Evolutionary conservation across 805 yeast species (phyloP).

Genomic region (Yamadazyma insecticola): DNA sequence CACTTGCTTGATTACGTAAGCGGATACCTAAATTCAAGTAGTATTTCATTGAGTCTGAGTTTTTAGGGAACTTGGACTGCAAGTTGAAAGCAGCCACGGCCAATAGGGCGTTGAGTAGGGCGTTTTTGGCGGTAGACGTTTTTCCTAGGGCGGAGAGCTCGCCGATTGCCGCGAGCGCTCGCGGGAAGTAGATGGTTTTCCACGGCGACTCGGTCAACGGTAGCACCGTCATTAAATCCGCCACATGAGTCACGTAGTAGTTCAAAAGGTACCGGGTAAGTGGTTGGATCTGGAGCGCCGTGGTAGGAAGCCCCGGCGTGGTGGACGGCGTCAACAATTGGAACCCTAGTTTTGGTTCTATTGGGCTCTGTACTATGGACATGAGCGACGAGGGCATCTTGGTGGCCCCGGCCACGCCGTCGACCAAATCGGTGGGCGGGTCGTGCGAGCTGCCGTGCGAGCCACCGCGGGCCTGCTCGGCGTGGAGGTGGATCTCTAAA

Average conservation of each 20-base stretch:
- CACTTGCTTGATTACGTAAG: slow-evolving; percentile 69
- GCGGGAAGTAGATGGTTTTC: slow-evolving; percentile 81
- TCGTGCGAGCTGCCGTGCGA: slow-evolving; percentile 13
- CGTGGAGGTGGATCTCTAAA: slow-evolving; percentile 41
- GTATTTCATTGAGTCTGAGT: slow-evolving; percentile 61
- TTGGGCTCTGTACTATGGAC: slow-evolving; percentile 40
- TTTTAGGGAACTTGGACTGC: slow-evolving; percentile 65
- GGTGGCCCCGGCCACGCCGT: slow-evolving; percentile 35
- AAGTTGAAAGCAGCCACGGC: slow-evolving; percentile 81
- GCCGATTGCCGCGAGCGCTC: slow-evolving; percentile 79
- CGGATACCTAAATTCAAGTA: slow-evolving; percentile 71
- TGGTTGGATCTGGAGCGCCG: slow-evolving; percentile 63
- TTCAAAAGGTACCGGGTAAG: slow-evolving; percentile 67
- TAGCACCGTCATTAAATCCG: slow-evolving; percentile 72
- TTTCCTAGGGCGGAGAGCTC: slow-evolving; percentile 70
- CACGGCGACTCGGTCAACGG: slow-evolving; percentile 77
- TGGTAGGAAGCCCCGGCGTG: slow-evolving; percentile 43
- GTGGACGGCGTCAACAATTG: slow-evolving; percentile 29
- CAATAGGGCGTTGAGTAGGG: slow-evolving; percentile 69
- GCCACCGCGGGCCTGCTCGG: slow-evolving; percentile 18
- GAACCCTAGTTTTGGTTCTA: slow-evolving; percentile 39
- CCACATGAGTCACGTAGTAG: slow-evolving; percentile 71
- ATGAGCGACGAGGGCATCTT: slow-evolving; percentile 53
- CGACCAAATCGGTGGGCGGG: slow-evolving; percentile 29
- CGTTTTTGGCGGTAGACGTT: slow-evolving; percentile 72